Conservation (phyloP, 169 alveolate species). For the Plasmodium reichenowi region DNA sequence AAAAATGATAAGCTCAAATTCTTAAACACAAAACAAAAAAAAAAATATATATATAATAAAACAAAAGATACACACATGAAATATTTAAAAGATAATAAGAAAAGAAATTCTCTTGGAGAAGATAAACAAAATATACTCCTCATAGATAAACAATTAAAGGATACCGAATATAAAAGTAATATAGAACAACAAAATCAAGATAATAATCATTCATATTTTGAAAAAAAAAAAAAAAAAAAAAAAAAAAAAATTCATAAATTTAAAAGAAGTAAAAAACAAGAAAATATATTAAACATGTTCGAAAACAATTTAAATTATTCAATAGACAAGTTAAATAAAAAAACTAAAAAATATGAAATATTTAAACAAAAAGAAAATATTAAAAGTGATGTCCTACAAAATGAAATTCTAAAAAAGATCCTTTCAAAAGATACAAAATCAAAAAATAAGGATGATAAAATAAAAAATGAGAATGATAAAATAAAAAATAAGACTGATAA, state of each 20-base stretch:
- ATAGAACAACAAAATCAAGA: background rate
- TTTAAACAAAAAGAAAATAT: conserved; percentile 17
- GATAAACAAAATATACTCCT: background rate
- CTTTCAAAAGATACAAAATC: background rate
- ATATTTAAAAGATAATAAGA: background rate
- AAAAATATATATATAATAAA: no score
- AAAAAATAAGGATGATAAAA: background rate
- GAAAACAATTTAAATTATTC: conserved; percentile 41
- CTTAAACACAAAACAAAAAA: no score
- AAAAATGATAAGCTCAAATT: no score
- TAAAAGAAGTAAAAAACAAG: conserved; percentile 12
- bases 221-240: background rate
- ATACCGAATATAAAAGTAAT: background rate
- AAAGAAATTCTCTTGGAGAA: background rate
- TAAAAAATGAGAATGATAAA: background rate
- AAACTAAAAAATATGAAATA: conserved; percentile 52
- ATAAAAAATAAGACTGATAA: background rate
- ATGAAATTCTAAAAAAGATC: conserved; percentile 38
- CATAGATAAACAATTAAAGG: background rate
- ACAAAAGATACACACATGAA: background rate
- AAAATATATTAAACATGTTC: conserved; percentile 52
- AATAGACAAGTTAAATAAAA: conserved; percentile 36
- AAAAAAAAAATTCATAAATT: no score
- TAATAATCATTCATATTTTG: background rate
- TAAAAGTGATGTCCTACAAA: conserved; percentile 8